Evolutionary conservation across 2,329 filamentous ascomycete genomes (phyloP).

Genomic region (Monascus ruber): DNA sequence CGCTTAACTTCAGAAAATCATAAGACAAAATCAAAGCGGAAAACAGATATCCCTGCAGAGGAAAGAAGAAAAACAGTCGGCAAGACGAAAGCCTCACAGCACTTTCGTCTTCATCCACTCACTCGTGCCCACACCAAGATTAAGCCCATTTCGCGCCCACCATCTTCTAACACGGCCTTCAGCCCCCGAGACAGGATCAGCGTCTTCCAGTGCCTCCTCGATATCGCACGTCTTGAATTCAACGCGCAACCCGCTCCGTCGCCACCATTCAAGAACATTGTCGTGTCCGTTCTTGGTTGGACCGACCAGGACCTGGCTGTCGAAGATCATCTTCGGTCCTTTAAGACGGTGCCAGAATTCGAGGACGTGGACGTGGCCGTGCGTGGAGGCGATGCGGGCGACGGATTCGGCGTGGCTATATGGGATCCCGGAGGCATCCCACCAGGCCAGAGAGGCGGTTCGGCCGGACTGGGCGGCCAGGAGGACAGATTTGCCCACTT

Average conservation of each 20-base stretch:
- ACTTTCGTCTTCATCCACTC: conserved; percentile 82
- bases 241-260: conserved; percentile 57
- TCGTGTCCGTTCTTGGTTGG: conserved; percentile 81
- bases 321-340: conserved; percentile 67
- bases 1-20: no score
- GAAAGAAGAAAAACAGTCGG: background rate
- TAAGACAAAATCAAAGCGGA: no score
- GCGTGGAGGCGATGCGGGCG: conserved; percentile 70
- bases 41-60: no score
- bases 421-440: conserved; percentile 70
- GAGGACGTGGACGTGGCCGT: conserved; percentile 73
- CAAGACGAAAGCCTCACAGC: conserved; percentile 34
- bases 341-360: conserved; percentile 70
- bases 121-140: conserved; percentile 68
- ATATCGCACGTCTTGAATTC: conserved; percentile 95
- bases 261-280: conserved; percentile 87
- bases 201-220: conserved; percentile 86
- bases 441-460: conserved; percentile 70
- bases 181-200: conserved; percentile 50
- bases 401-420: conserved; percentile 72
- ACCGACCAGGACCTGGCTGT: conserved; percentile 71
- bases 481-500: conserved; percentile 74
- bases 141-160: conserved; percentile 80
- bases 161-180: conserved; percentile 65
- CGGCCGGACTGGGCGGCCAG: conserved; percentile 75